Conservation (phyloP, 805 yeast genomes). For the Saccharomyces cerevisiae region DNA sequence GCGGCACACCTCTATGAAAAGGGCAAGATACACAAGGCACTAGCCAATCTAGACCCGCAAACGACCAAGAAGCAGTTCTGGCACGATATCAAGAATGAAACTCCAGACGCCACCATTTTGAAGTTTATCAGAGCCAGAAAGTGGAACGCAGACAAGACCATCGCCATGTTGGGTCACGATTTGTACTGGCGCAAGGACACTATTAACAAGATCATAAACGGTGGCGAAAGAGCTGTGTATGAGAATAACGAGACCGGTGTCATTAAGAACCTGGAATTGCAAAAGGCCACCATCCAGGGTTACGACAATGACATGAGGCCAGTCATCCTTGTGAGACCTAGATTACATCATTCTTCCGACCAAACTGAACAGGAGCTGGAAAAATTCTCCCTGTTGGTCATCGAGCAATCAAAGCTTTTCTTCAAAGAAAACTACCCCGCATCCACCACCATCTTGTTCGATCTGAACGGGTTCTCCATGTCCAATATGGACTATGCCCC, state of each 20-base stretch:
- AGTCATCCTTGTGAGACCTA: slow-evolving; percentile 71
- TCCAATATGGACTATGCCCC: slow-evolving; percentile 90
- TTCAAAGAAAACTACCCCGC: slow-evolving; percentile 57
- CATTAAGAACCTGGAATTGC: slow-evolving; percentile 38
- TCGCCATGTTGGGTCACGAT: slow-evolving; percentile 65
- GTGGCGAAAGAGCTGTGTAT: slow-evolving; percentile 63
- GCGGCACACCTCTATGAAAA: slow-evolving; percentile 23
- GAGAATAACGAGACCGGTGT: slow-evolving; percentile 37
- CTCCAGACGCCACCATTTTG: slow-evolving; percentile 69
- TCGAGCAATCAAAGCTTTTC: slow-evolving; percentile 75
- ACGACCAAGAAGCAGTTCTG: slow-evolving; percentile 46
- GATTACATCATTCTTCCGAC: slow-evolving; percentile 60
- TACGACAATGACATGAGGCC: slow-evolving; percentile 69
- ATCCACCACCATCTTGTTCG: slow-evolving; percentile 77
- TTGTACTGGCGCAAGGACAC: slow-evolving; percentile 69
- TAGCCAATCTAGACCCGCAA: slow-evolving; percentile 45
- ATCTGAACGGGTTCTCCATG: slow-evolving; percentile 76
- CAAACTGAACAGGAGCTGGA: slow-evolving; percentile 68
- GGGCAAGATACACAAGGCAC: slow-evolving; percentile 38
- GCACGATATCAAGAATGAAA: slow-evolving; percentile 62
- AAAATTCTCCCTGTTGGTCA: slow-evolving; percentile 61
- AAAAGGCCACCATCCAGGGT: slow-evolving; percentile 72
- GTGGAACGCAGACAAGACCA: slow-evolving; percentile 62
- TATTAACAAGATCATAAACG: slow-evolving; percentile 52
- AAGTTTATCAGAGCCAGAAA: slow-evolving; percentile 83